These are phyloP conservation scores for Datisca glomerata DNA, from an alignment of 306 rosid genomes.

Conservation along the genomic window DNA sequence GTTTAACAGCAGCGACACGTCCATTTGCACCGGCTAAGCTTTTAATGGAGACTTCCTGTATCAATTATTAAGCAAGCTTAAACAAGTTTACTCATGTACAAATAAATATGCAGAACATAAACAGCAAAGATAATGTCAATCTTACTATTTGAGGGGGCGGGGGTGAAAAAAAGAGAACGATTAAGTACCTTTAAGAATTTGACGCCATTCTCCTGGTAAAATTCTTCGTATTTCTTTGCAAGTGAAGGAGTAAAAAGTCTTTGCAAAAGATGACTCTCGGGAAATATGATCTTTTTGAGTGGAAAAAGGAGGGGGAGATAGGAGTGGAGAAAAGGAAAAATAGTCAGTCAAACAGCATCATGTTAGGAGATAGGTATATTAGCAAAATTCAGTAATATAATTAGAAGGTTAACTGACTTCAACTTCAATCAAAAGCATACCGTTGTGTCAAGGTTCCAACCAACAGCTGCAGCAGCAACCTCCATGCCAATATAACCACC, in stretches of 20 bases:
- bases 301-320: slow-evolving; percentile 4
- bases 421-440: slow-evolving; percentile 27
- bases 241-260: slow-evolving; percentile 91
- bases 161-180: slow-evolving; percentile 18
- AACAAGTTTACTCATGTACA: neutral
- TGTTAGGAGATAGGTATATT: too few relatives aligned
- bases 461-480: slow-evolving; percentile 91
- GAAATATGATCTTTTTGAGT: slow-evolving; percentile 54
- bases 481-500: slow-evolving; percentile 99
- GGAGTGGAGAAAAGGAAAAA: neutral
- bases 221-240: slow-evolving; percentile 73
- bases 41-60: slow-evolving; percentile 70
- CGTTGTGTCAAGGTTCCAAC: slow-evolving; percentile 90
- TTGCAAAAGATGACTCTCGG: slow-evolving; percentile 67
- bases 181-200: slow-evolving; percentile 59
- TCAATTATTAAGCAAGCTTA: slow-evolving; percentile 17
- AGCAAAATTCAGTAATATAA: neutral
- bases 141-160: neutral
- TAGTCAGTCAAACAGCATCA: neutral
- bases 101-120: neutral
- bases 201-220: slow-evolving; percentile 75
- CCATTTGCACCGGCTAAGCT: slow-evolving; percentile 61
- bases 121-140: neutral
- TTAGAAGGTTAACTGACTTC: neutral
- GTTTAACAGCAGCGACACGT: slow-evolving; percentile 55